Conservation (phyloP, 2,329 filamentous ascomycete species). For the Xylariaceae sp. region DNA sequence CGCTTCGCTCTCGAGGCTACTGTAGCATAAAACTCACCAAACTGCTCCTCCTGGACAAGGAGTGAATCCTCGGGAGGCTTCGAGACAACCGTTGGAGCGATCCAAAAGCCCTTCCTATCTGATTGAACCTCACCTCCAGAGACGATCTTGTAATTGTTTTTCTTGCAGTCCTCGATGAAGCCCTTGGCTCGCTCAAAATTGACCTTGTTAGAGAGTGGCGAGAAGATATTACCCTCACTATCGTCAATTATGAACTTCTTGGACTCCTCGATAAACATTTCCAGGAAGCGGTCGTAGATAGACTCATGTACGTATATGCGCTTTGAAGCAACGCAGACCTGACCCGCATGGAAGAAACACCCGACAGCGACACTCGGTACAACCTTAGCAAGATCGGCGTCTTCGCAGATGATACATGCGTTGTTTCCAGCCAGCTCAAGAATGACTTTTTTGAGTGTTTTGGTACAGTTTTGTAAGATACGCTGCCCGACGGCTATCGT, state of each 20-base stretch:
- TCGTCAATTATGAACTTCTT: slow-evolving; percentile 38
- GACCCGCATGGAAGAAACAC: slow-evolving; percentile 49
- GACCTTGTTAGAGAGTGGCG: slow-evolving; percentile 61
- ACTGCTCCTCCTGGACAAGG: slow-evolving; percentile 57
- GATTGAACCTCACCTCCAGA: slow-evolving; percentile 39
- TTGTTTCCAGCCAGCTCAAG: slow-evolving; percentile 54
- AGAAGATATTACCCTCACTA: slow-evolving; percentile 38
- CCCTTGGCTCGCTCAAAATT: slow-evolving; percentile 58
- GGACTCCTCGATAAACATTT: slow-evolving; percentile 36
- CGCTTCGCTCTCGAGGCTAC: background rate
- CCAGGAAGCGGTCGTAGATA: slow-evolving; percentile 53
- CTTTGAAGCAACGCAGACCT: slow-evolving; percentile 54
- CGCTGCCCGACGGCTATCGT: slow-evolving; percentile 46
- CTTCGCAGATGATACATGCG: slow-evolving; percentile 47
- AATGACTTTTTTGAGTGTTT: slow-evolving; percentile 50
- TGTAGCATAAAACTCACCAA: slow-evolving; percentile 36
- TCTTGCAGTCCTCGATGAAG: slow-evolving; percentile 52
- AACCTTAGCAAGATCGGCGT: slow-evolving; percentile 44
- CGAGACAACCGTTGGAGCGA: slow-evolving; percentile 55
- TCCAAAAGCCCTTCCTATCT: slow-evolving; percentile 47
- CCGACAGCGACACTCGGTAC: slow-evolving; percentile 40
- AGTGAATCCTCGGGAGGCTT: slow-evolving; percentile 51
- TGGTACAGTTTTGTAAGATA: slow-evolving; percentile 44
- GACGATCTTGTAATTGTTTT: slow-evolving; percentile 48
- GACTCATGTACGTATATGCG: slow-evolving; percentile 57